Evolutionary conservation across 2,329 filamentous ascomycete species (phyloP).

Genomic region (Aspergillus hortae): DNA sequence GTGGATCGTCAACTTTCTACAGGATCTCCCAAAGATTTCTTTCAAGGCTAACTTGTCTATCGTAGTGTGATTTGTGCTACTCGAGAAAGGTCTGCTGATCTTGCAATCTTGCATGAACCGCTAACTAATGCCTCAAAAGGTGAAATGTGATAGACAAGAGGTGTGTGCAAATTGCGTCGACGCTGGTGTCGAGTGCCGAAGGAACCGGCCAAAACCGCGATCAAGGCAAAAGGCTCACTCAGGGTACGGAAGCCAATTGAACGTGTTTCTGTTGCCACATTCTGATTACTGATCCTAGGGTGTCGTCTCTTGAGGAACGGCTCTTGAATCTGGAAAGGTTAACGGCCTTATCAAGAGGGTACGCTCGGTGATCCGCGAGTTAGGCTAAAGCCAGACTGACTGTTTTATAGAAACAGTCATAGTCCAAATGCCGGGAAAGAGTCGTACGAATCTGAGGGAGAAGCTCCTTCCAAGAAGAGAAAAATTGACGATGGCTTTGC

Average conservation of each 20-base stretch:
- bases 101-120: background rate
- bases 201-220: conserved; percentile 4
- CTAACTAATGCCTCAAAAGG: conserved; percentile 11
- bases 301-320: background rate
- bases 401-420: background rate
- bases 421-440: background rate
- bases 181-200: conserved; percentile 19
- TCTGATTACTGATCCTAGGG: background rate
- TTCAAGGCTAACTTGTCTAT: background rate
- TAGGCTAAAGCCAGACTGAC: background rate
- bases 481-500: background rate
- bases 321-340: background rate
- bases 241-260: conserved; percentile 8
- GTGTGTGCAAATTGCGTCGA: conserved; percentile 24
- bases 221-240: background rate
- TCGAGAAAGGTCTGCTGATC: conserved; percentile 20
- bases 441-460: background rate
- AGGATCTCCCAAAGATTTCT: background rate
- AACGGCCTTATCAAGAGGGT: background rate
- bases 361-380: background rate
- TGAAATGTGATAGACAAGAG: conserved; percentile 22
- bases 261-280: too few relatives aligned
- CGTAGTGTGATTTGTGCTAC: conserved; percentile 25
- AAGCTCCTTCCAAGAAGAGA: background rate
- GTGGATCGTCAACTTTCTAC: too few relatives aligned